phyloP scores from a whole-genome alignment of 2,329 filamentous ascomycete genomes.

The Sporothrix globosa region DNA sequence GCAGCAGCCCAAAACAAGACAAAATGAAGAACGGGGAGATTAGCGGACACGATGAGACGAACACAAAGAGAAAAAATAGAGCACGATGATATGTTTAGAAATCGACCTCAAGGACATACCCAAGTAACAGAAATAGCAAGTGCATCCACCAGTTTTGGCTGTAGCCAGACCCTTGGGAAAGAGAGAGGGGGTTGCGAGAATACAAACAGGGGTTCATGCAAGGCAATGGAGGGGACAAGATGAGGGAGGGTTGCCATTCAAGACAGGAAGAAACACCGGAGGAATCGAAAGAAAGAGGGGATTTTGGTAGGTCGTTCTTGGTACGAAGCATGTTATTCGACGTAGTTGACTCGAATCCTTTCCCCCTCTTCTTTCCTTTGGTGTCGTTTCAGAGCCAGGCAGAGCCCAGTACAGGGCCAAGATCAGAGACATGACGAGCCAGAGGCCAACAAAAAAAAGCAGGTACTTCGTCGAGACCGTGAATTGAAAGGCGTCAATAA shows the following conservation, averaged over 20 bases:
- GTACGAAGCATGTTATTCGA: not conserved
- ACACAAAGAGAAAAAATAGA: not conserved
- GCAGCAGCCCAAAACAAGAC: slow-evolving; percentile 17
- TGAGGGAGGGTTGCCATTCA: not conserved
- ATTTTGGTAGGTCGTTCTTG: not conserved
- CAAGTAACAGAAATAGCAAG: not conserved
- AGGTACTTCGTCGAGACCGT: not conserved
- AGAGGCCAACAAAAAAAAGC: slow-evolving; percentile 3
- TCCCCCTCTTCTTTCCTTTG: not conserved
- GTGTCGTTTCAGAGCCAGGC: not conserved
- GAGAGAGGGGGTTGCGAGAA: not conserved
- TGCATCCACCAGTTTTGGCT: slow-evolving; percentile 7
- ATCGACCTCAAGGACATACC: not conserved
- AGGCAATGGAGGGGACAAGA: not conserved
- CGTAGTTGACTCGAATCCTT: not conserved
- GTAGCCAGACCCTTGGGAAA: not conserved
- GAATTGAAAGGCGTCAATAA: not conserved
- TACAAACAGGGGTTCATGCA: not conserved
- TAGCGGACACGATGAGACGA: not conserved
- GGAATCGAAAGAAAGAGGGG: not conserved
- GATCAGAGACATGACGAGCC: slow-evolving; percentile 6
- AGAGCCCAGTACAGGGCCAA: slow-evolving; percentile 19
- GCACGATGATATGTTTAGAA: not conserved
- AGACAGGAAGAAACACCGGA: slow-evolving; percentile 22
- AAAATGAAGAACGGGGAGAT: slow-evolving; percentile 11